These are phyloP conservation scores for Kwoniella shandongensis DNA, from an alignment of 768 basidiomycete species.

Conservation along the genomic window DNA sequence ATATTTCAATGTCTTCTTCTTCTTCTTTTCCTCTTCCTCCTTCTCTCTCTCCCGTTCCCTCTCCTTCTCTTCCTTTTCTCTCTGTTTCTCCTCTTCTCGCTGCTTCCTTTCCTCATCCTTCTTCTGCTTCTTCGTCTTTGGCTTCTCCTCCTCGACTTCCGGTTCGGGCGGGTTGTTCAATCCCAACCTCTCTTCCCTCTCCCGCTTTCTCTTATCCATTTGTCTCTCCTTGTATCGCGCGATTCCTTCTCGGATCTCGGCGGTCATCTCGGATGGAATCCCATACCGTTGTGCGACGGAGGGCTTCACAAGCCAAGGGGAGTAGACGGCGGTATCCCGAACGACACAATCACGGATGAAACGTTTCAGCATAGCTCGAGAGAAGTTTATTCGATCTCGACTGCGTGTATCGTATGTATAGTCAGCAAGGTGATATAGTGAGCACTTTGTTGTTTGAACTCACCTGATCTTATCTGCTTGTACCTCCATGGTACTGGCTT, in stretches of 20 bases:
- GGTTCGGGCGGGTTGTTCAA: slow-evolving; percentile 16
- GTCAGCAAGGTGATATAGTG: slow-evolving; percentile 7
- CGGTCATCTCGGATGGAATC: slow-evolving; percentile 80
- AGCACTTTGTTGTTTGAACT: slow-evolving; percentile 22
- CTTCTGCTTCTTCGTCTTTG: slow-evolving; percentile 29
- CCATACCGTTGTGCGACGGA: slow-evolving; percentile 80
- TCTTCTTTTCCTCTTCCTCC: slow-evolving; percentile 42
- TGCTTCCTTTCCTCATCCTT: slow-evolving; percentile 22
- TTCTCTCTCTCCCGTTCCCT: slow-evolving; percentile 37
- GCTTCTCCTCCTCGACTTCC: slow-evolving; percentile 24
- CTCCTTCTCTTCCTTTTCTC: slow-evolving; percentile 31
- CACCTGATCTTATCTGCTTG: slow-evolving; percentile 77
- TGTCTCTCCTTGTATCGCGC: slow-evolving; percentile 79
- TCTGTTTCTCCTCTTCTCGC: slow-evolving; percentile 22
- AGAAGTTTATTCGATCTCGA: slow-evolving; percentile 92
- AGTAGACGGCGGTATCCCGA: slow-evolving; percentile 85
- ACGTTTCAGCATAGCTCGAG: slow-evolving; percentile 92
- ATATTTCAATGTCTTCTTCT: slow-evolving; percentile 49
- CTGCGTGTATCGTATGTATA: slow-evolving; percentile 56
- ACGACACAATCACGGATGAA: slow-evolving; percentile 95
- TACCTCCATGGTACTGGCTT: slow-evolving; percentile 76
- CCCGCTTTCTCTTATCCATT: slow-evolving; percentile 88
- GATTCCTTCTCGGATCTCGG: slow-evolving; percentile 74
- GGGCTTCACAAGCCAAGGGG: slow-evolving; percentile 93
- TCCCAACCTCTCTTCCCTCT: slow-evolving; percentile 42